Base-by-base conservation (phyloP, 345 rosid species). In the Cardamine chenopodiifolia region DNA sequence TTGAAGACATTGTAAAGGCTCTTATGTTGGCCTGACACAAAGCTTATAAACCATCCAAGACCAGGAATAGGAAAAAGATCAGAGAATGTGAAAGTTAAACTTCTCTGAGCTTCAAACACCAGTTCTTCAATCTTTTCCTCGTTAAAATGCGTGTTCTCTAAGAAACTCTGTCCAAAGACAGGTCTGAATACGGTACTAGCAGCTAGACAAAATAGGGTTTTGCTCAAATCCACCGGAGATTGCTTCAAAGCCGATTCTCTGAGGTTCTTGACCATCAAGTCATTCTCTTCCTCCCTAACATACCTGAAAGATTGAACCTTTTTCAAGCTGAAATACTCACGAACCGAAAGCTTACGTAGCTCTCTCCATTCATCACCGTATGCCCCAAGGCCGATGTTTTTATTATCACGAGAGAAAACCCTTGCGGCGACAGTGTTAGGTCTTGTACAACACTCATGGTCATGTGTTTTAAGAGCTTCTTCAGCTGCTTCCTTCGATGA, bases 361-460 rank as follows among this genome's bases (percentile, higher is more conserved):
- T 72, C 76, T 40, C 73, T 66, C 80, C 80, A 75, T 0, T 50
- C 54, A 8, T 75, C 76, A 25, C 79, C 37, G 12, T 82, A 82
- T 15, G 81, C 48, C 1, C 74, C 58, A 17, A 82, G 73, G 8
- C 50, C 73, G 0, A 76, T 29, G 26, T 82, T 53, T 26, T 53
- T 31, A 20, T 26, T 58, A 0, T 59, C 64, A 42, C 75, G 71
- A 0, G 80, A 56, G 28, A 82, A 40, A 2, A 20, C 9, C 78
- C 42, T 37, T 12, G 42, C 42, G 42, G 42, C 78, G 1, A 29
- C n/a, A 10, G 65, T 6, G 7, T 9, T 54, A 15, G 85, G 74
- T 3, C 81, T 66, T 35, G 75, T 79, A 26, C 85, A 82, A 49
- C 81, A 82, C 34, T 72, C 70, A 0, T 76, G 78, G 67, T 82